Evolutionary conservation across 2,329 filamentous ascomycete genomes (phyloP).

Genomic region (Alternaria dauci): DNA sequence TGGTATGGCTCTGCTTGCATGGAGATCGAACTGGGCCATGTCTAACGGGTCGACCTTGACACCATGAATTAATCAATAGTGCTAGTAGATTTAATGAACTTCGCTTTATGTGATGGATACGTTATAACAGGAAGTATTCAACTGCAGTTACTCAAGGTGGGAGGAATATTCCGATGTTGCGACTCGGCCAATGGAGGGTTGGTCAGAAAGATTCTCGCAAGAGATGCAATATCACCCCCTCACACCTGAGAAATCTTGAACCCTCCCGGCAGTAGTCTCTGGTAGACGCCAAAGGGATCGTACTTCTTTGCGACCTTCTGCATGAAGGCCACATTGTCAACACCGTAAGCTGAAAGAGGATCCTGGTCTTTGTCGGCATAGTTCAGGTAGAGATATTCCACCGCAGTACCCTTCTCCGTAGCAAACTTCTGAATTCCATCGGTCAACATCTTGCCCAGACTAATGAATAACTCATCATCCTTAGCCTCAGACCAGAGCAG

Average conservation of each 20-base stretch:
- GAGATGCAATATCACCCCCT: not conserved
- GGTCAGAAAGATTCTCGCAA: not conserved
- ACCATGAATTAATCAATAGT: not conserved
- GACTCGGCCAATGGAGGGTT: not conserved
- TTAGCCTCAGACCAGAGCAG: conserved; percentile 21
- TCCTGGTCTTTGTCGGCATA: conserved; percentile 48
- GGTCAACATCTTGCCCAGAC: conserved; percentile 14
- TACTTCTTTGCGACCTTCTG: conserved; percentile 46
- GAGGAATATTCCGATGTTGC: not conserved
- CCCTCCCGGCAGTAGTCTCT: conserved; percentile 51
- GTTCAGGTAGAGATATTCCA: conserved; percentile 38
- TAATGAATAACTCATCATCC: conserved; percentile 1
- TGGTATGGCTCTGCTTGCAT: not conserved
- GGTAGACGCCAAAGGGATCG: conserved; percentile 52
- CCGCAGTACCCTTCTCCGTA: conserved; percentile 3
- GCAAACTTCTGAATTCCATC: conserved; percentile 22
- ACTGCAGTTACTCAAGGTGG: not conserved
- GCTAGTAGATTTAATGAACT: not conserved
- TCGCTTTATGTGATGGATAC: not conserved
- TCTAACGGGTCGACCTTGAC: not conserved
- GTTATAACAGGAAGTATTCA: not conserved
- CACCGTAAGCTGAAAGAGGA: conserved; percentile 53
- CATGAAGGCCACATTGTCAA: conserved; percentile 46
- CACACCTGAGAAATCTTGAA: conserved; percentile 49
- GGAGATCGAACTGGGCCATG: not conserved